phyloP scores from a whole-genome alignment of 768 basidiomycete species.

The Ramaria sp. region DNA sequence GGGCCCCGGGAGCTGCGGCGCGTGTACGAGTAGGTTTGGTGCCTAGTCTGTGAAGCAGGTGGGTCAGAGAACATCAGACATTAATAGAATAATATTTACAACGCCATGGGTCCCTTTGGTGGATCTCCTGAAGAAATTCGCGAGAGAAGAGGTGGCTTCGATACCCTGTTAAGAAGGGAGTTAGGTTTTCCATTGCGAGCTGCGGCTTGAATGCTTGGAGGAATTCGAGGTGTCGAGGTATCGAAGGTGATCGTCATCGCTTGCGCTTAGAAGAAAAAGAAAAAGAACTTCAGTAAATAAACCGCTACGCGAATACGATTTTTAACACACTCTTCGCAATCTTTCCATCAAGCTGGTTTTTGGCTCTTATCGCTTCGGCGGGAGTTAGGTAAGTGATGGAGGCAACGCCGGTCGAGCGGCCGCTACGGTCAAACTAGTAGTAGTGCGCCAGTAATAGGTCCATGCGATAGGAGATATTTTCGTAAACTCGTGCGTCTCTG shows the following conservation, averaged over 20 bases:
- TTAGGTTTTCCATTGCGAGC: slow-evolving; percentile 30
- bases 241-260: slow-evolving; percentile 66
- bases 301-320: neutral
- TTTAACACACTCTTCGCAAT: slow-evolving; percentile 64
- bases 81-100: slow-evolving; percentile 25
- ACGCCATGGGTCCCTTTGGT: slow-evolving; percentile 11
- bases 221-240: slow-evolving; percentile 23
- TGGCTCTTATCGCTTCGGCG: slow-evolving; percentile 71
- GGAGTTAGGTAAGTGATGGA: slow-evolving; percentile 69
- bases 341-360: slow-evolving; percentile 77
- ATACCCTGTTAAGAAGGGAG: slow-evolving; percentile 63
- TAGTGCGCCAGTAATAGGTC: slow-evolving; percentile 24
- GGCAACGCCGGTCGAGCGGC: slow-evolving; percentile 80
- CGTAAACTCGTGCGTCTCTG: slow-evolving; percentile 10
- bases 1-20: slow-evolving; percentile 23
- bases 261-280: slow-evolving; percentile 40
- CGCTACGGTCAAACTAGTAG: slow-evolving; percentile 84
- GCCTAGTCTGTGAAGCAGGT: neutral
- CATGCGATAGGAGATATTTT: slow-evolving; percentile 22
- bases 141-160: slow-evolving; percentile 60
- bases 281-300: slow-evolving; percentile 3
- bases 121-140: slow-evolving; percentile 22
- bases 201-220: slow-evolving; percentile 34
- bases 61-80: neutral
- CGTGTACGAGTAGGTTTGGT: slow-evolving; percentile 35